phyloP scores from a whole-genome alignment of 2,329 filamentous ascomycete species.

The Delphinella strobiligena region DNA sequence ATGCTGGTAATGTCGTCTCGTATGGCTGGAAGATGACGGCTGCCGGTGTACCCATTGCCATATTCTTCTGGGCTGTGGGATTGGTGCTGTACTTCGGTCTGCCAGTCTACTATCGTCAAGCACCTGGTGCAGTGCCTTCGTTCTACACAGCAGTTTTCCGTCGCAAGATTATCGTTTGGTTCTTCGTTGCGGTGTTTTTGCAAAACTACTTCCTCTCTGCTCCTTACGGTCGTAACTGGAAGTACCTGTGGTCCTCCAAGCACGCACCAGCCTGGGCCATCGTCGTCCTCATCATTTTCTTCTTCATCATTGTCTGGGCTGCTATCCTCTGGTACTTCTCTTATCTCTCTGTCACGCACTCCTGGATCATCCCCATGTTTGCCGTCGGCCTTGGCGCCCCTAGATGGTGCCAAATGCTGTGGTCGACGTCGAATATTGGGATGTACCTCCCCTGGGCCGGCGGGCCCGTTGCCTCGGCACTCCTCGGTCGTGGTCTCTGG shows the following conservation, averaged over 20 bases:
- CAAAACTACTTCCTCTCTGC: slow-evolving; percentile 58
- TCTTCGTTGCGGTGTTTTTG: slow-evolving; percentile 50
- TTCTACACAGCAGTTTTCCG: slow-evolving; percentile 52
- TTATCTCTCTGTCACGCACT: slow-evolving; percentile 46
- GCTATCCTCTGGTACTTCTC: slow-evolving; percentile 40
- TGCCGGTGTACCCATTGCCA: slow-evolving; percentile 45
- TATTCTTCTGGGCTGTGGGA: slow-evolving; percentile 46
- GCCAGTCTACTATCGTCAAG: slow-evolving; percentile 54
- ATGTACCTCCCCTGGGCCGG: slow-evolving; percentile 53
- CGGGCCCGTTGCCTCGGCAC: slow-evolving; percentile 39
- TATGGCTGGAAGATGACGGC: slow-evolving; percentile 25
- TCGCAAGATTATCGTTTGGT: slow-evolving; percentile 56
- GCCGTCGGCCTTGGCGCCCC: slow-evolving; percentile 55
- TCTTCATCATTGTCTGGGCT: slow-evolving; percentile 46
- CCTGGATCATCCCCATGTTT: slow-evolving; percentile 56
- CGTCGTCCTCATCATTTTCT: slow-evolving; percentile 42
- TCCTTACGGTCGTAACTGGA: slow-evolving; percentile 56
- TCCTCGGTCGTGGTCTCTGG: slow-evolving; percentile 49
- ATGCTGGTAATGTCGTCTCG: slow-evolving; percentile 26
- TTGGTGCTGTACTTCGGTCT: slow-evolving; percentile 47
- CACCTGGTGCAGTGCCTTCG: slow-evolving; percentile 50
- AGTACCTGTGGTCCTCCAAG: slow-evolving; percentile 47
- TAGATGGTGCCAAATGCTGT: slow-evolving; percentile 56
- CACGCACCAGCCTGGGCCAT: slow-evolving; percentile 46
- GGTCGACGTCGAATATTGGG: slow-evolving; percentile 49